These are phyloP conservation scores for Podospora anserina DNA, from an alignment of 495 filamentous ascomycete species.

Conservation along the genomic window DNA sequence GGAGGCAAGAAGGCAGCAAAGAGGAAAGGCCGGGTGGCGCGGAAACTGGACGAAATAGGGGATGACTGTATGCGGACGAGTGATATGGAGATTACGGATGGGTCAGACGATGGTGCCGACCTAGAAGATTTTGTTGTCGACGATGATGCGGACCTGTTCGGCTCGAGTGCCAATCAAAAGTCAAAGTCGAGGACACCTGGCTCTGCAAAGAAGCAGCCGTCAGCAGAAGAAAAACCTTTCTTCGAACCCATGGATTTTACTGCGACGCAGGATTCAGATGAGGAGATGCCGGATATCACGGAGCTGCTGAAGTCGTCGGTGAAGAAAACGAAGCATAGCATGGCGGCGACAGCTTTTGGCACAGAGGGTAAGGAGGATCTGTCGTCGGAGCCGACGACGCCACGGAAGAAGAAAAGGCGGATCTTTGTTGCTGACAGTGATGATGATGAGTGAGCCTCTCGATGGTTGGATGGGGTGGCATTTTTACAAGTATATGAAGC, in stretches of 20 bases:
- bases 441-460: slow-evolving; percentile 23
- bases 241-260: slow-evolving; percentile 34
- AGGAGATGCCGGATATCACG: slow-evolving; percentile 39
- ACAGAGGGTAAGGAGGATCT: slow-evolving; percentile 17
- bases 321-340: slow-evolving; percentile 11
- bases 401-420: slow-evolving; percentile 20
- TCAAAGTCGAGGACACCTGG: slow-evolving; percentile 33
- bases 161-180: slow-evolving; percentile 34
- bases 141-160: slow-evolving; percentile 35
- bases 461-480: neutral
- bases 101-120: slow-evolving; percentile 46
- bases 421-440: slow-evolving; percentile 27
- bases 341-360: slow-evolving; percentile 2
- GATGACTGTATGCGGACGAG: slow-evolving; percentile 50
- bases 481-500: neutral
- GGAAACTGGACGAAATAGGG: slow-evolving; percentile 43
- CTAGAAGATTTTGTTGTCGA: slow-evolving; percentile 45
- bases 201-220: slow-evolving; percentile 17
- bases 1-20: slow-evolving; percentile 16
- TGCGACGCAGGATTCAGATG: slow-evolving; percentile 36
- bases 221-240: slow-evolving; percentile 25
- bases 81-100: slow-evolving; percentile 44
- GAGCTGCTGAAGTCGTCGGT: slow-evolving; percentile 24
- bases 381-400: slow-evolving; percentile 7
- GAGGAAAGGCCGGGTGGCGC: slow-evolving; percentile 16